phyloP scores from a whole-genome alignment of 164 flowering plant genomes.

The Vitis rupestris region DNA sequence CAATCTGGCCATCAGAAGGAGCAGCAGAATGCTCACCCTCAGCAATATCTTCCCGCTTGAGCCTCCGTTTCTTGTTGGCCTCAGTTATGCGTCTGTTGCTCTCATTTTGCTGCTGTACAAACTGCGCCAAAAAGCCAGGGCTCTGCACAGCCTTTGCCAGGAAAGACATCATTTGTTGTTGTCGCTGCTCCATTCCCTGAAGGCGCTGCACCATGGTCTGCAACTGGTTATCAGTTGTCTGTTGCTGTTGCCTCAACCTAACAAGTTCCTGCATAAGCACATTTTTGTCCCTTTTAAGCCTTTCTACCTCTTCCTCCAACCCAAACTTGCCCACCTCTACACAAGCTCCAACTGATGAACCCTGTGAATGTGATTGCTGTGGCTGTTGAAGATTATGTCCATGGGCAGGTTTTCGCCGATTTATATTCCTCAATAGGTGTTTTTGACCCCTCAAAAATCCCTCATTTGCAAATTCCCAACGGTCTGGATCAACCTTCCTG shows the following conservation, averaged over 20 bases:
- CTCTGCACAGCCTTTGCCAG: conserved; percentile 92
- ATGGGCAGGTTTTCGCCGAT: conserved; percentile 67
- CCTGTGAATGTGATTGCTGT: conserved; percentile 59
- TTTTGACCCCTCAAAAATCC: conserved; percentile 88
- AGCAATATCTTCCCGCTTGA: conserved; percentile 54
- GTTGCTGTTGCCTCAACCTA: conserved; percentile 92
- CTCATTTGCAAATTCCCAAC: conserved; percentile 98
- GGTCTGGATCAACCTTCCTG: conserved; percentile 94
- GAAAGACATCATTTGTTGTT: conserved; percentile 98
- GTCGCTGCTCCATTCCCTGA: conserved; percentile 97
- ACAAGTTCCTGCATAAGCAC: conserved; percentile 97
- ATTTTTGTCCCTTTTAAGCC: conserved; percentile 91
- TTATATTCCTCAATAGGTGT: conserved; percentile 70
- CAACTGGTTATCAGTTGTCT: conserved; percentile 80
- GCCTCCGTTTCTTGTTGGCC: conserved; percentile 78
- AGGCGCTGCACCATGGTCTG: conserved; percentile 84
- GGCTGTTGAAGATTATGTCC: conserved; percentile 54
- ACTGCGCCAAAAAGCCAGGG: conserved; percentile 86
- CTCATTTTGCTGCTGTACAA: conserved; percentile 86
- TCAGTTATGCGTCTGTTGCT: conserved; percentile 62
- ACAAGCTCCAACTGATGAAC: conserved; percentile 74
- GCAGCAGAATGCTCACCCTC: conserved; percentile 28
- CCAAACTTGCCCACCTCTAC: conserved; percentile 99
- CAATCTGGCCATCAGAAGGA: conserved; percentile 71
- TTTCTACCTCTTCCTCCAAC: conserved; percentile 92